A percentile compares a stretch with the other conserved stretches of the same genome.
Conservation (phyloP, 805 yeast species). For the Clavispora asparagi region DNA sequence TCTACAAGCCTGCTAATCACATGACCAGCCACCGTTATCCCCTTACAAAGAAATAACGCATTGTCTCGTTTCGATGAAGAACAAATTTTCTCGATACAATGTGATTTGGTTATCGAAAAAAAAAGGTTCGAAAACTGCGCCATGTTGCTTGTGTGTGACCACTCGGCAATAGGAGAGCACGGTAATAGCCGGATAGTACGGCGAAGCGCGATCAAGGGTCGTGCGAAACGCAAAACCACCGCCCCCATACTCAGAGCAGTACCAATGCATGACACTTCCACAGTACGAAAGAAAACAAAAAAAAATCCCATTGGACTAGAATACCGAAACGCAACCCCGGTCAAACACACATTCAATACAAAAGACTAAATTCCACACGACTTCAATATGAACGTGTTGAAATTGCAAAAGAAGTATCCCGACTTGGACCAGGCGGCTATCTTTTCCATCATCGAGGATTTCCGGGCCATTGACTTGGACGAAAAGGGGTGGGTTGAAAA, state of each 20-base stretch:
- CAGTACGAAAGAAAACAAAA: background rate
- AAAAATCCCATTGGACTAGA: background rate
- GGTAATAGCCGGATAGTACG: background rate
- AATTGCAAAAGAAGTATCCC: constrained; percentile 73
- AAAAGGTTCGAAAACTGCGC: too few relatives aligned
- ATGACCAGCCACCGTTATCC: too few relatives aligned
- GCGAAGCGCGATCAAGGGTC: background rate
- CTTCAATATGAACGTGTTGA: constrained; percentile 35
- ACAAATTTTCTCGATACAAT: too few relatives aligned
- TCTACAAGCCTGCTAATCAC: too few relatives aligned
- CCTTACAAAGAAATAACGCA: too few relatives aligned
- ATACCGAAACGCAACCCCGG: background rate
- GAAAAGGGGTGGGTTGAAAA: constrained; percentile 95
- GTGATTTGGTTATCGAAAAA: too few relatives aligned
- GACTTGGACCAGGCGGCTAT: constrained; percentile 80
- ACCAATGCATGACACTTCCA: background rate
- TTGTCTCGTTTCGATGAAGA: too few relatives aligned
- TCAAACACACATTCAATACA: background rate
- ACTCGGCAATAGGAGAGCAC: too few relatives aligned
- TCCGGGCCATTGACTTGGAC: constrained; percentile 77
- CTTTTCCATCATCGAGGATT: constrained; percentile 79
- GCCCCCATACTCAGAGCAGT: constrained; percentile 3
- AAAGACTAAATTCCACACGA: background rate
- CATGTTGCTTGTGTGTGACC: too few relatives aligned
- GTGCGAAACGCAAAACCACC: constrained; percentile 8